Evolutionary conservation across 2,329 filamentous ascomycete genomes (phyloP).

Genomic region (Gyromitra esculenta): DNA sequence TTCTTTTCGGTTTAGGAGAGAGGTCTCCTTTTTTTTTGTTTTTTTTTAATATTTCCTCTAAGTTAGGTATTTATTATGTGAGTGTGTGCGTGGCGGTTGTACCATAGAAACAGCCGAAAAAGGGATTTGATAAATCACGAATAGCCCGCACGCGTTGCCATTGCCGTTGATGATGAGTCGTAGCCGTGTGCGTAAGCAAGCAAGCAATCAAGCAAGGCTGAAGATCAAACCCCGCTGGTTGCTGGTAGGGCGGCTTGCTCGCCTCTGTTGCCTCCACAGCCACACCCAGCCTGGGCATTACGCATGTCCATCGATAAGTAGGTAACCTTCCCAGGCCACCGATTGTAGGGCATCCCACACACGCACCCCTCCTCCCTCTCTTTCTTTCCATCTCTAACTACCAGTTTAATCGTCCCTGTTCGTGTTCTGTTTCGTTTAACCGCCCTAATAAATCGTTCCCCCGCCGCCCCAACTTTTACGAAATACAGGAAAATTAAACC

Average conservation of each 20-base stretch:
- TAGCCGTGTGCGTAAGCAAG: slow-evolving; percentile 28
- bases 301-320: slow-evolving; percentile 41
- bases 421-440: slow-evolving; percentile 7
- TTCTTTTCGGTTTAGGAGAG: slow-evolving; percentile 9
- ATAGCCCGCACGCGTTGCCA: slow-evolving; percentile 2
- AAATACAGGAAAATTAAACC: background rate
- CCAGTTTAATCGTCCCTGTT: slow-evolving; percentile 13
- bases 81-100: slow-evolving; percentile 11
- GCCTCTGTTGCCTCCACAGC: slow-evolving; percentile 36
- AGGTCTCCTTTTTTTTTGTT: slow-evolving; percentile 3
- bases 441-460: slow-evolving; percentile 1
- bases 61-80: background rate
- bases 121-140: background rate
- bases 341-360: slow-evolving; percentile 40
- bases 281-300: slow-evolving; percentile 48
- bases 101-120: slow-evolving; percentile 13
- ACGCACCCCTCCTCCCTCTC: slow-evolving; percentile 6
- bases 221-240: slow-evolving; percentile 23
- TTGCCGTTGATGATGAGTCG: background rate
- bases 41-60: slow-evolving; percentile 6
- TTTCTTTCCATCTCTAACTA: slow-evolving; percentile 10
- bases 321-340: slow-evolving; percentile 32
- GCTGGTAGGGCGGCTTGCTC: slow-evolving; percentile 16
- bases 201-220: background rate
- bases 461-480: background rate